Conservation (phyloP, 179 eudicot genomes). For the Amaranthus tricolor region DNA sequence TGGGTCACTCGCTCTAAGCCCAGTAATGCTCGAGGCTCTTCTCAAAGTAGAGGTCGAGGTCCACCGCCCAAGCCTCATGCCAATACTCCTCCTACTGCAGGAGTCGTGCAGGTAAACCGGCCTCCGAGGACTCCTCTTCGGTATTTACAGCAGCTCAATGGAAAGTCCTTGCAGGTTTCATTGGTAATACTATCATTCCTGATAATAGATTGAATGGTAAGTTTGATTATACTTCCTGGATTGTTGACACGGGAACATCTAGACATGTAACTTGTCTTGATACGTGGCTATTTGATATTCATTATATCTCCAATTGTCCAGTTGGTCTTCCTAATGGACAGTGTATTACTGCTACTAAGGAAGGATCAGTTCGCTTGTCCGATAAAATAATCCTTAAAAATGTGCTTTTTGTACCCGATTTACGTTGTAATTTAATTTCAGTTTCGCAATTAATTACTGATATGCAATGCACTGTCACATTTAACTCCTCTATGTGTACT, state of each 20-base stretch:
- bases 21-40: background rate
- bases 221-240: no score
- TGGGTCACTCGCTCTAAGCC: no score
- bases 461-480: background rate
- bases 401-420: no score
- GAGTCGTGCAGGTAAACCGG: no score
- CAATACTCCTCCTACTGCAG: background rate
- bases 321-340: background rate
- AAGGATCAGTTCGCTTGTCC: background rate
- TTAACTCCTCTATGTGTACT: background rate
- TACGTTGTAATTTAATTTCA: no score
- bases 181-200: background rate
- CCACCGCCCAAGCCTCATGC: background rate
- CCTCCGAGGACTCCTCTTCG: no score
- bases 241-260: background rate
- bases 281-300: background rate
- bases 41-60: background rate
- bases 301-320: background rate
- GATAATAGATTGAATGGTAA: background rate
- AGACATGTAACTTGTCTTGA: background rate
- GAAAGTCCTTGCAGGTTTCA: background rate
- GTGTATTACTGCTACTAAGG: background rate
- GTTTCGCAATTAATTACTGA: background rate
- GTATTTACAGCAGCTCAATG: background rate
- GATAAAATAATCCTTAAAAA: background rate